Percentiles rank a stretch among this genome's conserved stretches.
These are phyloP conservation scores for Nicotiana paniculata DNA, from an alignment of 257 asterid species.

Conservation along the genomic window DNA sequence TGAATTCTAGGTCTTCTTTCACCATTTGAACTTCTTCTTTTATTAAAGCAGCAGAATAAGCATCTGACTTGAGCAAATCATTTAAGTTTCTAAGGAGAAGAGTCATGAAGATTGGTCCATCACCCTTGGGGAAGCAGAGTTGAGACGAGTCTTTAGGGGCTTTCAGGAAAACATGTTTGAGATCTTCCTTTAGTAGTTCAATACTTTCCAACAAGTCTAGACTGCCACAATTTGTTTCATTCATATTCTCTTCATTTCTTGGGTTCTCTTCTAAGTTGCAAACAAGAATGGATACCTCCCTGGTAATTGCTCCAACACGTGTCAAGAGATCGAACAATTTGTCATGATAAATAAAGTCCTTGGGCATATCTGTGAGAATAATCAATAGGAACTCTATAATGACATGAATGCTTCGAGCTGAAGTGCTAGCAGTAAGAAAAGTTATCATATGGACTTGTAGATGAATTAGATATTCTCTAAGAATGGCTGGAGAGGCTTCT, in stretches of 20 bases:
- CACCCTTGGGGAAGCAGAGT: background rate
- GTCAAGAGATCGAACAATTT: background rate
- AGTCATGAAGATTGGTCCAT: background rate
- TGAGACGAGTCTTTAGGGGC: background rate
- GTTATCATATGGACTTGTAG: background rate
- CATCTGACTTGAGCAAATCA: background rate
- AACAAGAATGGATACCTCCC: background rate
- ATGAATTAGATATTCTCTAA: background rate
- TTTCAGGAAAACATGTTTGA: background rate
- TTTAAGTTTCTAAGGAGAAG: background rate
- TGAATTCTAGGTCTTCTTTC: background rate
- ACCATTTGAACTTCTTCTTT: background rate
- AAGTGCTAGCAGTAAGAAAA: background rate
- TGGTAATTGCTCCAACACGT: background rate
- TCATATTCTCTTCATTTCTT: background rate
- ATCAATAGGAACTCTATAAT: background rate
- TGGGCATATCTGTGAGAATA: background rate
- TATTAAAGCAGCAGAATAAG: background rate
- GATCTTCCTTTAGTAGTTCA: background rate
- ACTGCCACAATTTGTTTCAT: background rate
- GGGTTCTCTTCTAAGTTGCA: background rate
- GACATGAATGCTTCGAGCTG: background rate
- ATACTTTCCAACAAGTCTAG: background rate
- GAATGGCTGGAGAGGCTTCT: too few species aligned
- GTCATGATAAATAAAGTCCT: background rate